Evolutionary conservation across 2,329 filamentous ascomycete species (phyloP), one percentile per base, ranked within the genome.

Genomic region (Paecilomyces fulvus): DNA sequence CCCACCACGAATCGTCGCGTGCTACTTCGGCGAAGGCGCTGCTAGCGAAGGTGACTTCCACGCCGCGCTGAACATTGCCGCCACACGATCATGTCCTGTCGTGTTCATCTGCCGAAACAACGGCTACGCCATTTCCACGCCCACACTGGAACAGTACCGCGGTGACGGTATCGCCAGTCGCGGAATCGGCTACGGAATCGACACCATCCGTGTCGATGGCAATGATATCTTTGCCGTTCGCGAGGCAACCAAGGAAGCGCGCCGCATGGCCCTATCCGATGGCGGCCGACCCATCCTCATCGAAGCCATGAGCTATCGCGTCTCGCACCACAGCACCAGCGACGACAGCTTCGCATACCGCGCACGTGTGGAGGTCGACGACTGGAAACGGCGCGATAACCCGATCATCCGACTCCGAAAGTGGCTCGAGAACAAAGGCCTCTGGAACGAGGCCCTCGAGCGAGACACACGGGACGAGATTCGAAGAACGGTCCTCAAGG

Each of bases 341-440:
- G 94, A 99, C 68, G 94, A 99, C 74, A 94, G 89, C 25, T 99
- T 96, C 67, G 94, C 94, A 0, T 99, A 99, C 76, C 88, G 94
- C 8, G 91, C 92, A 1, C 85, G 88, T 25, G 86, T 96, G 0
- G 94, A 99, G 68, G 94, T 99, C 7, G 89, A 96, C 69, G 90
- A 95, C 70, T 96, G 91, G 91, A 95, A 95, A 73, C 72, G 90
- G 0, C 80, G 91, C 11, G 92, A 96, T 68, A 96, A 96, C 66
- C 91, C 91, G 1, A 87, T 96, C 53, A 90, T 89, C 1, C 81
- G 91, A 11, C 70, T 95, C 56, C 82, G 92, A 21, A 96, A 96
- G 76, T 99, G 90, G 83, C 85, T 99, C 76, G 92, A 99, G 73
- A 81, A 83, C 8, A 84, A 86, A 63, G 85, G 85, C 0, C 79